Evolutionary conservation across 257 asterid species (phyloP).

Genomic region (Fraxinus americana): DNA sequence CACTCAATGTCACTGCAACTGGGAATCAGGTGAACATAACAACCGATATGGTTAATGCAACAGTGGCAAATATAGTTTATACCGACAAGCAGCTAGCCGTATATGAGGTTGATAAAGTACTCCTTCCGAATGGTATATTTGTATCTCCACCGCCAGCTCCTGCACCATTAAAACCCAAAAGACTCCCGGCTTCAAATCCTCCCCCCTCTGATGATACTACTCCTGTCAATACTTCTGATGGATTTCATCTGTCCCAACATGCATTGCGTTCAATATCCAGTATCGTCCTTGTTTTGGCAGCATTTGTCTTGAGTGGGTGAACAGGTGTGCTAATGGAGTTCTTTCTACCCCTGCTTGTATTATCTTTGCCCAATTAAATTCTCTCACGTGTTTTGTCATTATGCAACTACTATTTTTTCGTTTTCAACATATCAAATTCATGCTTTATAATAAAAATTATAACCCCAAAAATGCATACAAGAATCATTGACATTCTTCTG

Average conservation of each 20-base stretch:
- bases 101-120: conserved; percentile 52
- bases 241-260: conserved; percentile 4
- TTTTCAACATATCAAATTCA: background rate
- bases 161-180: conserved; percentile 39
- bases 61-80: conserved; percentile 41
- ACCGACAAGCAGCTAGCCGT: conserved; percentile 55
- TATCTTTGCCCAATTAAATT: background rate
- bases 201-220: conserved; percentile 1
- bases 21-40: conserved; percentile 48
- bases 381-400: background rate
- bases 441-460: background rate
- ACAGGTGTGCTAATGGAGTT: conserved; percentile 1
- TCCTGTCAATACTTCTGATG: conserved; percentile 35
- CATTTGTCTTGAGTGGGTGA: conserved; percentile 17
- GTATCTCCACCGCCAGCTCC: conserved; percentile 56
- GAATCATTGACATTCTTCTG: background rate
- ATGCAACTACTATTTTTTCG: background rate
- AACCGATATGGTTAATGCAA: conserved; percentile 51
- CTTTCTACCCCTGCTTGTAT: background rate
- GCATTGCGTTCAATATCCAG: conserved; percentile 21
- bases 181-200: conserved; percentile 19
- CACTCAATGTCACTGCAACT: conserved; percentile 47
- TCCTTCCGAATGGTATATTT: conserved; percentile 49
- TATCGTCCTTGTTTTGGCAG: conserved; percentile 12
- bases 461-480: background rate